phyloP scores from a whole-genome alignment of 164 flowering plant species.

The Santalum album region DNA sequence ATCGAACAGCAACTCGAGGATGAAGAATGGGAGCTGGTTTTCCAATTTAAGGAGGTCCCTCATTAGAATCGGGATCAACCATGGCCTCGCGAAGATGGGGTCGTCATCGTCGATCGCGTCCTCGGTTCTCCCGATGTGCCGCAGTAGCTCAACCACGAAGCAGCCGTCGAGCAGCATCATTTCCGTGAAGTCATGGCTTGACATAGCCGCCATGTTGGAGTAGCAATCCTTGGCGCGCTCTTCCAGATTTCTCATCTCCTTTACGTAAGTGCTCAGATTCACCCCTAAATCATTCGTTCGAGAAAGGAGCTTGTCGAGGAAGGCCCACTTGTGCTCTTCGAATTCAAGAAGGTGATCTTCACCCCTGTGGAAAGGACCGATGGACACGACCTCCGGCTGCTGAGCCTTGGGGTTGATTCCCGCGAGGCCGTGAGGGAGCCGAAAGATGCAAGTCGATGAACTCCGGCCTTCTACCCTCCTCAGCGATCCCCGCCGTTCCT shows the following conservation, averaged over 20 bases:
- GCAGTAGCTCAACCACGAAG: neutral
- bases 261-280: neutral
- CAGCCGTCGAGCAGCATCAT: neutral
- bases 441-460: too few species aligned
- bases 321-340: neutral
- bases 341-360: neutral
- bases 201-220: neutral
- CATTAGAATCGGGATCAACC: neutral
- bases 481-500: too few species aligned
- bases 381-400: neutral
- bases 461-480: too few species aligned
- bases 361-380: neutral
- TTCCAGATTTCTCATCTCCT: neutral
- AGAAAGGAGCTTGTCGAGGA: neutral
- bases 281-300: neutral
- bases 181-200: neutral
- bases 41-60: neutral
- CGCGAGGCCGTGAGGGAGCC: neutral
- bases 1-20: neutral
- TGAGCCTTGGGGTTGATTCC: constrained; percentile 1
- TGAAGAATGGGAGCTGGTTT: neutral
- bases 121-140: neutral
- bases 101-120: neutral
- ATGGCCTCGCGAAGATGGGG: neutral
- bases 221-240: neutral